A percentile compares a stretch with the other conserved stretches of the same genome.
Evolutionary conservation across 305 asterid genomes (phyloP).

Genomic region (Solanum hybrid): DNA sequence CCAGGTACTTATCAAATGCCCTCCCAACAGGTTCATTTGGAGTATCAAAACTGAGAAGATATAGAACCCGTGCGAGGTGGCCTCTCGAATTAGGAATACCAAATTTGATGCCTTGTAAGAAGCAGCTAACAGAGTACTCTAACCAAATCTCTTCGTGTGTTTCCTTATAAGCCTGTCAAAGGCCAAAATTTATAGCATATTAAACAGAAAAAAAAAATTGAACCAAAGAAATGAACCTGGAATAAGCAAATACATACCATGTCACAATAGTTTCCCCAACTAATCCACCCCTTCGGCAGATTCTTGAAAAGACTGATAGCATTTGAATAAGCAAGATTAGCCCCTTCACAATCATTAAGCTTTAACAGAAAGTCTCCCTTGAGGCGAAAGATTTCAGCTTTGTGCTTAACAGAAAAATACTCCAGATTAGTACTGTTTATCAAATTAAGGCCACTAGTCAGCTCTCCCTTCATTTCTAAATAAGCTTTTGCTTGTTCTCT

Average conservation of each 20-base stretch:
- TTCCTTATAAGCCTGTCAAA: constrained; percentile 77
- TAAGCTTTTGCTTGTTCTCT: constrained; percentile 99
- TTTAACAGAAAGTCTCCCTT: constrained; percentile 94
- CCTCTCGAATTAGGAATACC: constrained; percentile 98
- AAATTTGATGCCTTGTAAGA: constrained; percentile 91
- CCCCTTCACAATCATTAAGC: constrained; percentile 95
- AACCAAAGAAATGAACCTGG: neutral
- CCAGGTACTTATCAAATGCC: constrained; percentile 88
- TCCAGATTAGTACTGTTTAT: constrained; percentile 94
- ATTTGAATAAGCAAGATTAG: constrained; percentile 85
- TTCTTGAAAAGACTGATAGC: constrained; percentile 87
- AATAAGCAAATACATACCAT: constrained; percentile 50
- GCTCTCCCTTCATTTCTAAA: constrained; percentile 98
- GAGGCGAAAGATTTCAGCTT: constrained; percentile 93
- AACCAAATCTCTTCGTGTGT: constrained; percentile 94
- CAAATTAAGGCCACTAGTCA: constrained; percentile 87
- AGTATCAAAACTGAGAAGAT: constrained; percentile 96
- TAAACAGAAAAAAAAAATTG: neutral
- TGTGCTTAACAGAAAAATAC: constrained; percentile 86
- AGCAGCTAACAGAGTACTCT: constrained; percentile 98
- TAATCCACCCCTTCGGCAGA: constrained; percentile 99
- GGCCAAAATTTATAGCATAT: constrained; percentile 13
- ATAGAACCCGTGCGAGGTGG: constrained; percentile 93
- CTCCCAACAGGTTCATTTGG: constrained; percentile 92
- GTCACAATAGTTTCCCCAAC: constrained; percentile 99